Base-by-base conservation (phyloP, 2,329 filamentous ascomycete species). In the Colletotrichum sp. region DNA sequence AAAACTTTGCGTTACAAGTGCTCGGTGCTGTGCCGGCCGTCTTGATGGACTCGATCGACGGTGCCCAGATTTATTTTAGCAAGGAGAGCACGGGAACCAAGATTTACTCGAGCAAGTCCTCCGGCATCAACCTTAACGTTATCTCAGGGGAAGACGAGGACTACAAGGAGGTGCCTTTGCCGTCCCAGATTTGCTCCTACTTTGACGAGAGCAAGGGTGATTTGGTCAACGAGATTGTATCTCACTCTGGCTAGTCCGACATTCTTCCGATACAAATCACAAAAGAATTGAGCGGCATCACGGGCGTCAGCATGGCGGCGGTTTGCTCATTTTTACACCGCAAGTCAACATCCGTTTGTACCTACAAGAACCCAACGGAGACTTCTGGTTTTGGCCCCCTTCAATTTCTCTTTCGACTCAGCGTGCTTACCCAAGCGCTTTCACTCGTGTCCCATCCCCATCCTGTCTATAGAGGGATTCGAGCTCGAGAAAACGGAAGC, bases 1-100 rank as follows among this genome's bases (percentile, higher is more conserved):
- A 94, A 79, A 98, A 97, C 84, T 98, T 99, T 83, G 96, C 96
- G 16, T 88, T 98, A n/a, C 96, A 98, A 85, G 94, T 99, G 68
- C 87, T 97, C 71, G 96, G 96, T 68, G 91, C 91, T 5, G 91
- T 98, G 16, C 97, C 97, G 2, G 98, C 96, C 3, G 90, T 98
- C 74, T 88, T 98, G 82, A 89, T 99, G 74, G 97, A 99, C 84
- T 96, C 98, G 86, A 94, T 98, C 73, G 97, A 99, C 82, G 93
- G 96, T 72, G 96, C 95, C 0, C 93, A 94, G 76, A 87, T 99
- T 77, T 99, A 98, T 84, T 91, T 99, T 25, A 92, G 94, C 84
- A 94, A 94, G 82, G 93, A 96, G 77, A 96, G 94, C 83, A 88
- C 93, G 75, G 87, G 88, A 58, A 95, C 96, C 2, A 95, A 97